These are phyloP conservation scores for Prunus padus DNA, from an alignment of 306 rosid species.

Conservation along the genomic window DNA sequence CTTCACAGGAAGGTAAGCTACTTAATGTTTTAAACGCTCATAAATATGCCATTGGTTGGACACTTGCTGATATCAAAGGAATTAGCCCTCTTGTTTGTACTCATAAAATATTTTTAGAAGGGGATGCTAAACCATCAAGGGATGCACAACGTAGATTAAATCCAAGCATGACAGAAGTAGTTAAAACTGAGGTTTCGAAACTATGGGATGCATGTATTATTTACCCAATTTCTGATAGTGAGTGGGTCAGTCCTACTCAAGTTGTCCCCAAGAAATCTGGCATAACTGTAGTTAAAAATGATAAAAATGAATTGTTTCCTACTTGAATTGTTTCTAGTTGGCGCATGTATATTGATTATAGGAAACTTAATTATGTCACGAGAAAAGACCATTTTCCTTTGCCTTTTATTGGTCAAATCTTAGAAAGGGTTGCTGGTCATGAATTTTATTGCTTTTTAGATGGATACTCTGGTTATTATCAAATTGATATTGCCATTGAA, in stretches of 20 bases:
- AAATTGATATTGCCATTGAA: not conserved
- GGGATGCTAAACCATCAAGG: too few relatives aligned
- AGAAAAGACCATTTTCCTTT: not conserved
- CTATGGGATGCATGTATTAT: not conserved
- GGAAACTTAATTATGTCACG: not conserved
- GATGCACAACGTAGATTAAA: not conserved
- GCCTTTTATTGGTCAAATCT: not conserved
- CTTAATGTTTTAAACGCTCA: too few relatives aligned
- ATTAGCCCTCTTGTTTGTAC: too few relatives aligned
- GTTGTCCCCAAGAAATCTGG: too few relatives aligned
- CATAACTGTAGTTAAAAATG: too few relatives aligned
- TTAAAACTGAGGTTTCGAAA: not conserved
- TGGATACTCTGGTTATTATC: too few relatives aligned
- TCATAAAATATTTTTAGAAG: too few relatives aligned
- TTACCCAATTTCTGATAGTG: not conserved
- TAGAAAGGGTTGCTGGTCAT: not conserved
- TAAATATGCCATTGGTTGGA: too few relatives aligned
- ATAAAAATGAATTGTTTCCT: too few relatives aligned
- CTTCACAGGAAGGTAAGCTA: too few relatives aligned
- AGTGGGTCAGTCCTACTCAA: too few relatives aligned
- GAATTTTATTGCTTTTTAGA: not conserved
- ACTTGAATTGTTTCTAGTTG: not conserved
- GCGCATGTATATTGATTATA: not conserved
- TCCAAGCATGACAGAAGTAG: not conserved
- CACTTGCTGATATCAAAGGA: too few relatives aligned